Conservation (phyloP, 371 early-diverging fungal genomes). For the Rhizomucor miehei region DNA sequence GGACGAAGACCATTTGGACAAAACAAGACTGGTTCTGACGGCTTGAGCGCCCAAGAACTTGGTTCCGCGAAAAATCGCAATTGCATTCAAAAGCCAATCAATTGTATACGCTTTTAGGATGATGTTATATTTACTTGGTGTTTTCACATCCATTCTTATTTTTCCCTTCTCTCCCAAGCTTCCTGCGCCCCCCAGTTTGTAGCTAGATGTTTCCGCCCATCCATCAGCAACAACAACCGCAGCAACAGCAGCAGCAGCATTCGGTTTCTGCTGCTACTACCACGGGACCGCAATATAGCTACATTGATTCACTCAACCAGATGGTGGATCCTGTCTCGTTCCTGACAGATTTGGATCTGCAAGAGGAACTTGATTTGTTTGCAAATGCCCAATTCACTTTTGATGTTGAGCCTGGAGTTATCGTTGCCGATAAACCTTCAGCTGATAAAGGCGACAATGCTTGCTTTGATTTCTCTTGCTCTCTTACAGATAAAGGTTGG, state of each 20-base stretch:
- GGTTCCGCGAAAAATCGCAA: slow-evolving; percentile 1
- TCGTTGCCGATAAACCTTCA: not conserved
- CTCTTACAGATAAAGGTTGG: no score
- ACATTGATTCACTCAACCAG: slow-evolving; percentile 31
- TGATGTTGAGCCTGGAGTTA: slow-evolving; percentile 9
- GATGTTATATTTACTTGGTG: not conserved
- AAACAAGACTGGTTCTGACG: not conserved
- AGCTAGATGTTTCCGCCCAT: slow-evolving; percentile 2
- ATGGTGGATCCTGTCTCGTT: slow-evolving; percentile 30
- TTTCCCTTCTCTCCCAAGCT: not conserved
- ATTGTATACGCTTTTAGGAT: not conserved
- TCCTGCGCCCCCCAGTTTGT: not conserved
- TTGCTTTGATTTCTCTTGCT: slow-evolving; percentile 1
- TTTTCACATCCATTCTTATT: slow-evolving; percentile 1
- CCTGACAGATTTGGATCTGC: slow-evolving; percentile 35
- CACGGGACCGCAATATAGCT: not conserved
- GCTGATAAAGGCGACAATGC: not conserved
- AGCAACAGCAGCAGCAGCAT: not conserved
- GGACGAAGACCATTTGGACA: slow-evolving; percentile 1
- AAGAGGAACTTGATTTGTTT: slow-evolving; percentile 36
- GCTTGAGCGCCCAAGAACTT: no score
- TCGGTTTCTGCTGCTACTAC: slow-evolving; percentile 1
- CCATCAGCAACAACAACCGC: not conserved
- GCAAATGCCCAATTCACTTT: slow-evolving; percentile 56
- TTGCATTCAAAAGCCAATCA: not conserved